Evolutionary conservation across 2,329 filamentous ascomycete species (phyloP).

Genomic region (Zasmidium cellare): DNA sequence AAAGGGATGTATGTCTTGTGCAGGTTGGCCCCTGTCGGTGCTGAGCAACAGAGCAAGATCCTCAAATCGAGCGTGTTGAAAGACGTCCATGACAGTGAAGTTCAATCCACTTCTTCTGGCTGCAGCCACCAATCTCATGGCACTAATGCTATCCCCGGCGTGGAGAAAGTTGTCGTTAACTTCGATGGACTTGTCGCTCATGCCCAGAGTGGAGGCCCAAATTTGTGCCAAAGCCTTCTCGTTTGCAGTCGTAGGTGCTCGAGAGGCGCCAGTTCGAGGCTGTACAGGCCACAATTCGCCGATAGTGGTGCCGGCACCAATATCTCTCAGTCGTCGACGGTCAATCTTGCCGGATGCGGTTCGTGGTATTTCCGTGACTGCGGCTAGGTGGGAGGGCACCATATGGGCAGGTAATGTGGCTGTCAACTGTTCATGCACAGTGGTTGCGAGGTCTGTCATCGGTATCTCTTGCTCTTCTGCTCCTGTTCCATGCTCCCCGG

Average conservation of each 20-base stretch:
- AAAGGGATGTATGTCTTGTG: neutral
- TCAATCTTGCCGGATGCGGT: constrained; percentile 57
- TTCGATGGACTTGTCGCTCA: constrained; percentile 49
- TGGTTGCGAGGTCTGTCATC: neutral
- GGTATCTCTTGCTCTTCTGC: neutral
- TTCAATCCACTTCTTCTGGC: constrained; percentile 37
- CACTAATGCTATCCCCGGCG: constrained; percentile 77
- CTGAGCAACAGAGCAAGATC: neutral
- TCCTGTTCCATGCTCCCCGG: neutral
- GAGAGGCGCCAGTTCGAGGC: constrained; percentile 43
- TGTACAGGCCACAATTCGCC: constrained; percentile 23
- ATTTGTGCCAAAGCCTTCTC: constrained; percentile 38
- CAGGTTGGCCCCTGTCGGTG: neutral
- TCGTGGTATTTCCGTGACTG: constrained; percentile 43
- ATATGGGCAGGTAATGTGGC: constrained; percentile 35
- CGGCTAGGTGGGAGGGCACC: constrained; percentile 45
- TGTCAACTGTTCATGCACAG: neutral
- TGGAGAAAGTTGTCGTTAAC: constrained; percentile 69
- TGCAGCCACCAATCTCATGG: constrained; percentile 45
- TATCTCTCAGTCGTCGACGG: constrained; percentile 48
- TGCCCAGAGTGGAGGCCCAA: constrained; percentile 54
- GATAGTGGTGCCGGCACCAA: constrained; percentile 36
- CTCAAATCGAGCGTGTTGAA: constrained; percentile 37
- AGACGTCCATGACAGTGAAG: constrained; percentile 45
- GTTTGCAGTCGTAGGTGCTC: constrained; percentile 27